Base-by-base conservation (phyloP, 768 basidiomycete genomes). In the Termitomyces sp. region DNA sequence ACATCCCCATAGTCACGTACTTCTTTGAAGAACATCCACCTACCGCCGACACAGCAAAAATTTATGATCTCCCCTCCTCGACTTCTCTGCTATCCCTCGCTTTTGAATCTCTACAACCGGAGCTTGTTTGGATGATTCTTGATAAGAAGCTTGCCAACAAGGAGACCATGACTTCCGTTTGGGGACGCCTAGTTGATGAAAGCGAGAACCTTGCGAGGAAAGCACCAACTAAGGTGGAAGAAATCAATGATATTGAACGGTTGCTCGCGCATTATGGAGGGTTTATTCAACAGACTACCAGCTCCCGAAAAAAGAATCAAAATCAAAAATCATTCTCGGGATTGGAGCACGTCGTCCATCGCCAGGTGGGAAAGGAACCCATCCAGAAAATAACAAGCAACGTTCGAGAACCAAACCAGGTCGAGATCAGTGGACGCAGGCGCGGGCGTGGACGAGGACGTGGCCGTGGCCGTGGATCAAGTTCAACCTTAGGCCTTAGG, bases 11-110 rank as follows among this genome's bases (percentile, higher is more conserved):
- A 60, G 69, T 87, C 59, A 72, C 77, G 44, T 77, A 85, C 74
- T 84, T 91, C 75, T 75, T 91, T 65, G 75, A 88, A 55, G 72
- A 72, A 30, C 83, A 87, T 66, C 74, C 83, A 43, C 84, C 86
- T 5, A 75, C 77, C 49, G 77, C 83, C 43, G 88, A 88, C 63
- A 72, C 75, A 38, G 64, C 70, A 28, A 67, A 68, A 3, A 76
- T 89, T 47, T 89, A 89, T 68, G 65, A 71, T 1, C 61, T 70
- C 33, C 75, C 80, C 0, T 61, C 73, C 5, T 66, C 77, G n/a
- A 74, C 65, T 46, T 77, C 77, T 46, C 73, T 83, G 44, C 74
- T 90, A 43, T 76, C 76, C 16, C 70, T 88, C 49, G 85, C 89
- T 28, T 56, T 90, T 47, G 75, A 81, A 63, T 86, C 87, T 14